Percentiles rank a stretch among this genome's conserved stretches.
Conservation (phyloP, 2,329 filamentous ascomycete genomes). For the Pyrenochaeta sp. region DNA sequence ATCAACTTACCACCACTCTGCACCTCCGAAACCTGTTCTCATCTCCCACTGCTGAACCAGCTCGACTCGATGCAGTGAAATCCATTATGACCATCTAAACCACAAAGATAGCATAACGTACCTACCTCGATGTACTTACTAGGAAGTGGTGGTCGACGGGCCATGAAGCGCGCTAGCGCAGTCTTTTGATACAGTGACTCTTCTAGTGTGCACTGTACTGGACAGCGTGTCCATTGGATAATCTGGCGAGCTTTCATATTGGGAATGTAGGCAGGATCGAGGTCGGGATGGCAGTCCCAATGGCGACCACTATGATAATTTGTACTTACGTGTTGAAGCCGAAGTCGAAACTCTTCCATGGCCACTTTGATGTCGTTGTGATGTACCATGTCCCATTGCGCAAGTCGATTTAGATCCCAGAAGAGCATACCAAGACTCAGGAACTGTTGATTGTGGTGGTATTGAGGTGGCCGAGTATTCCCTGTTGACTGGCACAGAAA, state of each 20-base stretch:
- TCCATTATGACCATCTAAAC: neutral
- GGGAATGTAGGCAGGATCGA: neutral
- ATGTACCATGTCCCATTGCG: neutral
- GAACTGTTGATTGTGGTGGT: conserved; percentile 1
- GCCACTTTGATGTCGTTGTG: neutral
- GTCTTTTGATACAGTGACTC: neutral
- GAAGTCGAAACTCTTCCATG: neutral
- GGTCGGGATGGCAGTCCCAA: neutral
- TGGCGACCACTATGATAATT: neutral
- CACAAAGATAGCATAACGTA: neutral
- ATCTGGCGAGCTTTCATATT: neutral
- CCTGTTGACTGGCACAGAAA: neutral
- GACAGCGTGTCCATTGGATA: conserved; percentile 4
- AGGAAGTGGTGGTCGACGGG: neutral
- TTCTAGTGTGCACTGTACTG: conserved; percentile 1
- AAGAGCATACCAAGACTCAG: conserved; percentile 14
- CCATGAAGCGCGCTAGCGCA: neutral
- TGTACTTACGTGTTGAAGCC: neutral
- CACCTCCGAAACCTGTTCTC: no score
- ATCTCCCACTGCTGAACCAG: neutral
- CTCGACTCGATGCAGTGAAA: neutral
- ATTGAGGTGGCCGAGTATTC: neutral
- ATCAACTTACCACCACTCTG: no score
- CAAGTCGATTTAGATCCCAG: conserved; percentile 14
- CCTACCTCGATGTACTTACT: neutral